Evolutionary conservation across 2,329 filamentous ascomycete genomes (phyloP).

Genomic region (Hysterium pulicare): DNA sequence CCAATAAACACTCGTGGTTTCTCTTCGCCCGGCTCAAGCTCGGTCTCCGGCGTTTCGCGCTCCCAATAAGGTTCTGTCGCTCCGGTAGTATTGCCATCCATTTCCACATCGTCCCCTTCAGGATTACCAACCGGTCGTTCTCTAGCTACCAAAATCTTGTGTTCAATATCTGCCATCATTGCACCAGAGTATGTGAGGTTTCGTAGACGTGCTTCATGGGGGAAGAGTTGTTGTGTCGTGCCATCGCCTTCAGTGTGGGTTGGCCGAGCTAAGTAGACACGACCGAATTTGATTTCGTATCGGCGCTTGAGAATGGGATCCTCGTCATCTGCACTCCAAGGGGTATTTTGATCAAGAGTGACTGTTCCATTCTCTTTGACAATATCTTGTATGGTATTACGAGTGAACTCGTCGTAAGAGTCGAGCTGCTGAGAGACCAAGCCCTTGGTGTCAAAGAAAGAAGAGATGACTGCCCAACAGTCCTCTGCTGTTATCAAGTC

Average conservation of each 20-base stretch:
- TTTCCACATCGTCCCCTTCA: constrained; percentile 56
- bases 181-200: constrained; percentile 95
- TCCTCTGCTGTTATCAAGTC: constrained; percentile 87
- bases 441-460: constrained; percentile 95
- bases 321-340: constrained; percentile 66
- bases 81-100: constrained; percentile 30
- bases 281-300: constrained; percentile 93
- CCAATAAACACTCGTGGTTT: constrained; percentile 83
- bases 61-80: constrained; percentile 45
- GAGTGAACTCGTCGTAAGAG: constrained; percentile 96
- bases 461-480: constrained; percentile 95
- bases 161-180: constrained; percentile 83
- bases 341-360: constrained; percentile 89
- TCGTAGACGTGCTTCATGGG: constrained; percentile 91
- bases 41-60: constrained; percentile 45
- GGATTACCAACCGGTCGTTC: constrained; percentile 71
- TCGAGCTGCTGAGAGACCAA: constrained; percentile 96
- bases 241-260: constrained; percentile 93
- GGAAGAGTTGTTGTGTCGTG: constrained; percentile 77
- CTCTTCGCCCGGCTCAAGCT: constrained; percentile 43
- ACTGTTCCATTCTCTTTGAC: constrained; percentile 89
- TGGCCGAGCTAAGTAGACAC: constrained; percentile 82
- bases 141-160: constrained; percentile 77
- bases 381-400: constrained; percentile 89
- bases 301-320: constrained; percentile 80